Evolutionary conservation across 345 rosid genomes (phyloP).

Genomic region (Melastoma malabathricum): DNA sequence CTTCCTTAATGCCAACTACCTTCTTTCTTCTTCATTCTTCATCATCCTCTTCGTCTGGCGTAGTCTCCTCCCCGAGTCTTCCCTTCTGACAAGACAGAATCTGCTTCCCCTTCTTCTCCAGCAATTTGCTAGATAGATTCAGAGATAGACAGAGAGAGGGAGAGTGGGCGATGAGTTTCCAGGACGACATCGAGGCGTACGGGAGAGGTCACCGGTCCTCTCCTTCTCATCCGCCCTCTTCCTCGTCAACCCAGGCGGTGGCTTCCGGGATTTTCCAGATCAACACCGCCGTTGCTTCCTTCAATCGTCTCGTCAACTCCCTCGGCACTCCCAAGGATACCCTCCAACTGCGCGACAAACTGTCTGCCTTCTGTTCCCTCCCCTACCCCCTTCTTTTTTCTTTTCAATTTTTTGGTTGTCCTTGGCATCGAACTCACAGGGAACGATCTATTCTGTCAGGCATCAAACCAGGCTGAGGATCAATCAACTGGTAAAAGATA

Average conservation of each 20-base stretch:
- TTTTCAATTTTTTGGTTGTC: background rate
- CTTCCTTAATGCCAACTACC: background rate
- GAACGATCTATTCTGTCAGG: conserved; percentile 18
- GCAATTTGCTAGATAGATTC: background rate
- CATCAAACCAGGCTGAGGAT: conserved; percentile 75
- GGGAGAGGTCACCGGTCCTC: conserved; percentile 13
- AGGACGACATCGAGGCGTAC: conserved; percentile 8
- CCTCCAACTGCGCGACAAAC: conserved; percentile 44
- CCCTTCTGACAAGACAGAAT: background rate
- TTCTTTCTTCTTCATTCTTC: background rate
- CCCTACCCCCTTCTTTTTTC: conserved; percentile 5
- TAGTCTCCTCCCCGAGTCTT: background rate
- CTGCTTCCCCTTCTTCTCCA: background rate
- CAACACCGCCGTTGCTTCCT: conserved; percentile 51
- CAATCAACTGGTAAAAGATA: conserved; percentile 79
- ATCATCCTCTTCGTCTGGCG: background rate
- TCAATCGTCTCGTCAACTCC: conserved; percentile 57
- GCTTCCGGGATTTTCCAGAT: conserved; percentile 65
- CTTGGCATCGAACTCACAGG: background rate
- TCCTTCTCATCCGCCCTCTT: conserved; percentile 16
- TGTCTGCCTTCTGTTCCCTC: conserved; percentile 20
- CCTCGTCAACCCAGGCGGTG: conserved; percentile 35
- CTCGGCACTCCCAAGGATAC: conserved; percentile 74
- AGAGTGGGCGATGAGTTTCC: conserved; percentile 17
- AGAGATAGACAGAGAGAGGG: background rate